phyloP scores from a whole-genome alignment of 83 land plant species.

The Diphasiastrum complanatum region DNA sequence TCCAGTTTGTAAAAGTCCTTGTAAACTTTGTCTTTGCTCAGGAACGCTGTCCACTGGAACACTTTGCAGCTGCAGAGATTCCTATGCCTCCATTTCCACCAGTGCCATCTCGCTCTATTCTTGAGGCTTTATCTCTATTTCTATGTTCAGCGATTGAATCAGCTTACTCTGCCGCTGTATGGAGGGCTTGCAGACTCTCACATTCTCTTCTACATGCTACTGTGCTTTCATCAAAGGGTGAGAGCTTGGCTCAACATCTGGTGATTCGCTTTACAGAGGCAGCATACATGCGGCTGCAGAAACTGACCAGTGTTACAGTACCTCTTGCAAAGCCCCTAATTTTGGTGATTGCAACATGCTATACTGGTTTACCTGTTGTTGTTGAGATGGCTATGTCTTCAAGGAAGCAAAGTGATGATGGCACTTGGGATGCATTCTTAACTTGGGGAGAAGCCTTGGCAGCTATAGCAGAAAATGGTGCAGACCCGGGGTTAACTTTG shows the following conservation, averaged over 20 bases:
- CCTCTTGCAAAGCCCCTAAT: slow-evolving; percentile 67
- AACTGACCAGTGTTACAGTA: slow-evolving; percentile 32
- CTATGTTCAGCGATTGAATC: slow-evolving; percentile 44
- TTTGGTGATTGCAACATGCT: slow-evolving; percentile 60
- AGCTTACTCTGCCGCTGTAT: slow-evolving; percentile 56
- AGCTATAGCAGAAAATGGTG: slow-evolving; percentile 23
- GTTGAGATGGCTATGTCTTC: slow-evolving; percentile 47
- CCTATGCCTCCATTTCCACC: slow-evolving; percentile 45
- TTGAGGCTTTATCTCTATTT: slow-evolving; percentile 58
- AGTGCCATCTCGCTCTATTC: slow-evolving; percentile 50
- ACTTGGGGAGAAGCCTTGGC: slow-evolving; percentile 51
- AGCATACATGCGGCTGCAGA: slow-evolving; percentile 48
- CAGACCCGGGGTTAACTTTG: slow-evolving; percentile 36
- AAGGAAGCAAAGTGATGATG: slow-evolving; percentile 20
- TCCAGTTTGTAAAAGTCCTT: background rate
- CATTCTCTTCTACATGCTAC: slow-evolving; percentile 57
- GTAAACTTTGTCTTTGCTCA: slow-evolving; percentile 21
- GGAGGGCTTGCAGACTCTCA: slow-evolving; percentile 63
- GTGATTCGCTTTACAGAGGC: slow-evolving; percentile 41
- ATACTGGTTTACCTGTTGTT: slow-evolving; percentile 41
- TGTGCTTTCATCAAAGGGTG: slow-evolving; percentile 50
- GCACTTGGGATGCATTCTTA: slow-evolving; percentile 23
- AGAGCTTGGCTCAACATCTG: slow-evolving; percentile 35
- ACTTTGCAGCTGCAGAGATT: slow-evolving; percentile 32
- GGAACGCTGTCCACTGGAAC: slow-evolving; percentile 36